Evolutionary conservation across 202 grass and related monocot genomes (phyloP).

Genomic region (Elaeis oleifera): DNA sequence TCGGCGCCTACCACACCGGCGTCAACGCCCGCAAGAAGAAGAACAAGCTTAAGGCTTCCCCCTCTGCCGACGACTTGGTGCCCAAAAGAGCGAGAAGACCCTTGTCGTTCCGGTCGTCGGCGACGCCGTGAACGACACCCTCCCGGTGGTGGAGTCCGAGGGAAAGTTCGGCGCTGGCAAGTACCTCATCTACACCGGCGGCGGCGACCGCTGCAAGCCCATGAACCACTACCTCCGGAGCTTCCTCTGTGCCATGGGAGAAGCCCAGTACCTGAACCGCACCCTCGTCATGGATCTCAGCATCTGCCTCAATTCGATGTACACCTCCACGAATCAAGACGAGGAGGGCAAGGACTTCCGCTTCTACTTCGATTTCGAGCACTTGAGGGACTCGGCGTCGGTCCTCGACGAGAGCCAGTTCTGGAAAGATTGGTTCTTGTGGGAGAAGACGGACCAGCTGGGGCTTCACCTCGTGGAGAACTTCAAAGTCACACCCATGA

Average conservation of each 20-base stretch:
- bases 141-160: constrained; percentile 16
- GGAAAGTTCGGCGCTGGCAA: constrained; percentile 2
- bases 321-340: constrained; percentile 5
- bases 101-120: neutral
- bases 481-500: constrained; percentile 11
- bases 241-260: constrained; percentile 16
- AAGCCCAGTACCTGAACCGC: constrained; percentile 18
- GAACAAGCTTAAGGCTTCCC: no score
- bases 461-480: constrained; percentile 3
- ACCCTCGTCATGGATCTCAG: constrained; percentile 17
- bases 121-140: constrained; percentile 9
- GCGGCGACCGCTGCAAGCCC: constrained; percentile 20
- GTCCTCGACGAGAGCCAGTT: constrained; percentile 17
- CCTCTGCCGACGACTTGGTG: neutral
- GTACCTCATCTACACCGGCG: constrained; percentile 15
- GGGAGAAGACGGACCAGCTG: constrained; percentile 16
- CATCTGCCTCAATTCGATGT: constrained; percentile 14
- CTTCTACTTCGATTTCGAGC: constrained; percentile 19
- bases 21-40: constrained; percentile 13
- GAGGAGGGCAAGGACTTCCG: constrained; percentile 15
- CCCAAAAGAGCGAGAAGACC: neutral
- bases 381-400: constrained; percentile 11
- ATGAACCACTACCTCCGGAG: constrained; percentile 20
- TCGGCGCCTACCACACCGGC: constrained; percentile 12
- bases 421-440: constrained; percentile 12